These are phyloP conservation scores for Periconia digitata DNA, from an alignment of 2,329 filamentous ascomycete genomes.

Conservation along the genomic window DNA sequence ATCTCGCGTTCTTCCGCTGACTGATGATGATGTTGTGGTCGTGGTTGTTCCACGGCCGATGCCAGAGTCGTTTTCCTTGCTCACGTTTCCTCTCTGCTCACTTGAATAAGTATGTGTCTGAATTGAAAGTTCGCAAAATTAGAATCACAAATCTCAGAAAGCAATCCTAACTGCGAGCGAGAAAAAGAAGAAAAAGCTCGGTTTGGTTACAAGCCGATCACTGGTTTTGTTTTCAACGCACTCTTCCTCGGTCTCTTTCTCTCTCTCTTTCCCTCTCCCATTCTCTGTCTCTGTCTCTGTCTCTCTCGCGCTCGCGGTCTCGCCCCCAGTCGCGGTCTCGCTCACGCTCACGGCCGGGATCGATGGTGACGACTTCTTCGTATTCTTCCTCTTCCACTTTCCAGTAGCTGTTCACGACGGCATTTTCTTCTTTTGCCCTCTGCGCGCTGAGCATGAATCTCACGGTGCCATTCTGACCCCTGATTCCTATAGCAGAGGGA, in stretches of 20 bases:
- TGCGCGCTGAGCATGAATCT: slow-evolving; percentile 86
- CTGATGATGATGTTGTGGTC: too few species aligned
- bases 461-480: slow-evolving; percentile 70
- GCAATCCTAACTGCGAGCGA: not conserved
- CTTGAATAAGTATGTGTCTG: too few species aligned
- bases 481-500: slow-evolving; percentile 37
- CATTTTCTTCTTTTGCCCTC: slow-evolving; percentile 71
- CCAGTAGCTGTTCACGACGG: slow-evolving; percentile 68
- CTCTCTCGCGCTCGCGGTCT: slow-evolving; percentile 17
- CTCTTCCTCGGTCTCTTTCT: slow-evolving; percentile 19
- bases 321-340: slow-evolving; percentile 6
- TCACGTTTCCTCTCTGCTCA: too few species aligned
- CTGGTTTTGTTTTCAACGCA: slow-evolving; percentile 24
- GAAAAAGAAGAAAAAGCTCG: not conserved
- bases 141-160: too few species aligned
- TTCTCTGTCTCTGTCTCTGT: slow-evolving; percentile 17
- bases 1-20: too few species aligned
- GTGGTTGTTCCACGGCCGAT: too few species aligned
- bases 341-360: slow-evolving; percentile 13
- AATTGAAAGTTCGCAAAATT: too few species aligned
- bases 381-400: slow-evolving; percentile 75
- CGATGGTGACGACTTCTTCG: slow-evolving; percentile 64
- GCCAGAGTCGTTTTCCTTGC: too few species aligned
- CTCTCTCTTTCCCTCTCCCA: slow-evolving; percentile 15
- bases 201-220: not conserved